phyloP scores from a whole-genome alignment of 78 protist genomes.

The Dictyostelium brefeldianum region DNA sequence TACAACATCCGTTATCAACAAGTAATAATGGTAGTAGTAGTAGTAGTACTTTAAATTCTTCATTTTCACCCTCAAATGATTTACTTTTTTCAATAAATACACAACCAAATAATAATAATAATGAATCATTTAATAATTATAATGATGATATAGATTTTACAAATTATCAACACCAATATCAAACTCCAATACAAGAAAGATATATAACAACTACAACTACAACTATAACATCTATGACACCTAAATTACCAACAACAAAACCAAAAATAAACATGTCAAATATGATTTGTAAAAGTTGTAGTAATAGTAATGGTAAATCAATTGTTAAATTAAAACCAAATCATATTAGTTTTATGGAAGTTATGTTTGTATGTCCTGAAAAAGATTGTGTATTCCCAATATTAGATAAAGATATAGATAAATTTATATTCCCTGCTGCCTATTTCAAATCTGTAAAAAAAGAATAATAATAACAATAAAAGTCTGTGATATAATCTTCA shows the following conservation, averaged over 20 bases:
- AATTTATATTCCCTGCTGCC: not conserved
- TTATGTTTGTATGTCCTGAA: constrained; percentile 4
- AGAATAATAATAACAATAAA: constrained; percentile 1
- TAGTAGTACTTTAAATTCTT: too few species aligned
- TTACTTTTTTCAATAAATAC: too few species aligned
- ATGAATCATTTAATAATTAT: too few species aligned
- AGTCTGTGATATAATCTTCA: too few species aligned
- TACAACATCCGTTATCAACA: too few species aligned
- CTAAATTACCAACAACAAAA: not conserved
- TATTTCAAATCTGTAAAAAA: constrained; percentile 2
- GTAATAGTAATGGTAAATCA: too few species aligned
- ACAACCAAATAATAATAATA: too few species aligned
- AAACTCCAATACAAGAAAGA: too few species aligned
- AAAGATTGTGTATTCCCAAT: constrained; percentile 19
- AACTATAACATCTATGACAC: not conserved
- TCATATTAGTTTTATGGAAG: constrained; percentile 1
- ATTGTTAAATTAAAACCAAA: not conserved
- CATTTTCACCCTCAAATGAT: too few species aligned
- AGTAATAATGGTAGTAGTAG: too few species aligned
- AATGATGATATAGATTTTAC: too few species aligned
- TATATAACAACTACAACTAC: not conserved
- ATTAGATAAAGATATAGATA: not conserved
- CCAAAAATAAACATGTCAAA: not conserved
- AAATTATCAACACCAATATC: too few species aligned
- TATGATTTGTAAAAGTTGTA: constrained; percentile 11